These are phyloP conservation scores for Mycena citricolor DNA, from an alignment of 1,284 basidiomycete genomes.

Conservation along the genomic window DNA sequence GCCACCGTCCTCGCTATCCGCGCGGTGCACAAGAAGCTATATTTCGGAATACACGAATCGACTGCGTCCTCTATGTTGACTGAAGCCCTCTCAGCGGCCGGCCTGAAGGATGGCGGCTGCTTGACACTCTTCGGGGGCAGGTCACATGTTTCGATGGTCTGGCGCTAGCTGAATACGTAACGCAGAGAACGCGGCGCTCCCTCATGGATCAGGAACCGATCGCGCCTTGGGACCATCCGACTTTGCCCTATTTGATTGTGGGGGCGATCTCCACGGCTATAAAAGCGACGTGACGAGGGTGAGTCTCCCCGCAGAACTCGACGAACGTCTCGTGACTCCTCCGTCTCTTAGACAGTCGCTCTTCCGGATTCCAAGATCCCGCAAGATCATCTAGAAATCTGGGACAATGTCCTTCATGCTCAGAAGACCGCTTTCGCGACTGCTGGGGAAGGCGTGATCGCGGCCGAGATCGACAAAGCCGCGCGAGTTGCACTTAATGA, in stretches of 20 bases:
- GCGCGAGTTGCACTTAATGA: slow-evolving; percentile 60
- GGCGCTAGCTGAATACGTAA: slow-evolving; percentile 2
- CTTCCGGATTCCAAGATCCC: slow-evolving; percentile 59
- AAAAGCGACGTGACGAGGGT: slow-evolving; percentile 78
- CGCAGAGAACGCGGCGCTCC: slow-evolving; percentile 80
- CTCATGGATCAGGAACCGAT: slow-evolving; percentile 79
- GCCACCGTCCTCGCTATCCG: slow-evolving; percentile 76
- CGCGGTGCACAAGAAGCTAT: slow-evolving; percentile 58
- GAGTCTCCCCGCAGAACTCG: slow-evolving; percentile 20
- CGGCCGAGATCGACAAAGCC: slow-evolving; percentile 61
- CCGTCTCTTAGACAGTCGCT: slow-evolving; percentile 60
- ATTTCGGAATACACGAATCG: slow-evolving; percentile 76
- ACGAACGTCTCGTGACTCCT: not conserved
- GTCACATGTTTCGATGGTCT: slow-evolving; percentile 24
- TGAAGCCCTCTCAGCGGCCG: slow-evolving; percentile 54
- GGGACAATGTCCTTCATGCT: slow-evolving; percentile 67
- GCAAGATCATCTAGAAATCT: slow-evolving; percentile 54
- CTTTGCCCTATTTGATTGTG: slow-evolving; percentile 78
- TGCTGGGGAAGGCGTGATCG: slow-evolving; percentile 50
- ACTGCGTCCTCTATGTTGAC: slow-evolving; percentile 58
- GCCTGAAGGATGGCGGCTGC: slow-evolving; percentile 56
- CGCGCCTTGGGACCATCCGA: slow-evolving; percentile 56
- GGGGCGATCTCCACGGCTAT: slow-evolving; percentile 72
- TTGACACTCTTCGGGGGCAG: slow-evolving; percentile 78
- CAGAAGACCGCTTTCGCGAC: slow-evolving; percentile 56